Evolutionary conservation across 2,329 filamentous ascomycete genomes (phyloP).

Genomic region (Aspergillus udagawae): DNA sequence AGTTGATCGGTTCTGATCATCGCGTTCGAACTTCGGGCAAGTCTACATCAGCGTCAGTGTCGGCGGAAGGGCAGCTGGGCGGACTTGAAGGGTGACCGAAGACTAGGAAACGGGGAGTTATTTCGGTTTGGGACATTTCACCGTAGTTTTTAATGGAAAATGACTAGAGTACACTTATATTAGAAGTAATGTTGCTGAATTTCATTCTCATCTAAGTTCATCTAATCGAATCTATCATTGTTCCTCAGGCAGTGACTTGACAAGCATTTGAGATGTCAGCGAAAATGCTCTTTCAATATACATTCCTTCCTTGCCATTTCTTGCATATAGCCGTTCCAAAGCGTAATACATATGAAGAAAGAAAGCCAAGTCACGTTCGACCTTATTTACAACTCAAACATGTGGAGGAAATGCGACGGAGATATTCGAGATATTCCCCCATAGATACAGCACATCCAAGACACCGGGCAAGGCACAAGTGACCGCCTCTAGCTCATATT

Average conservation of each 20-base stretch:
- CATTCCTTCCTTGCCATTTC: not conserved
- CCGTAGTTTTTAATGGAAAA: not conserved
- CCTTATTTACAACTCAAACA: not conserved
- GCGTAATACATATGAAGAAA: not conserved
- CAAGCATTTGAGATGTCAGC: not conserved
- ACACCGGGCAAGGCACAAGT: not conserved
- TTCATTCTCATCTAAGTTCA: not conserved
- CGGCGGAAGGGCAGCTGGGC: not conserved
- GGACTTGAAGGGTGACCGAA: not conserved
- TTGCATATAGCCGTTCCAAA: not conserved
- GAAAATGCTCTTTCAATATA: not conserved
- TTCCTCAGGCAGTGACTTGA: not conserved
- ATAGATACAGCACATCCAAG: not conserved
- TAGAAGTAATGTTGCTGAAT: not conserved
- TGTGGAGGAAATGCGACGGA: not conserved
- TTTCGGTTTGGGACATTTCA: not conserved
- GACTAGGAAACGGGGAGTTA: not conserved
- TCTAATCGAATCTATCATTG: not conserved
- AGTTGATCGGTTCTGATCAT: not conserved
- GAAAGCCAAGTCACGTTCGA: not conserved
- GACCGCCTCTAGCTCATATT: not conserved
- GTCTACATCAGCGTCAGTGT: conserved; percentile 5
- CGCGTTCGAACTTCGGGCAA: not conserved
- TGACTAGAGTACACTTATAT: too few species aligned
- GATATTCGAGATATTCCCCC: not conserved